Evolutionary conservation across 495 filamentous ascomycete genomes (phyloP).

Genomic region (Aspergillus saccharolyticus): DNA sequence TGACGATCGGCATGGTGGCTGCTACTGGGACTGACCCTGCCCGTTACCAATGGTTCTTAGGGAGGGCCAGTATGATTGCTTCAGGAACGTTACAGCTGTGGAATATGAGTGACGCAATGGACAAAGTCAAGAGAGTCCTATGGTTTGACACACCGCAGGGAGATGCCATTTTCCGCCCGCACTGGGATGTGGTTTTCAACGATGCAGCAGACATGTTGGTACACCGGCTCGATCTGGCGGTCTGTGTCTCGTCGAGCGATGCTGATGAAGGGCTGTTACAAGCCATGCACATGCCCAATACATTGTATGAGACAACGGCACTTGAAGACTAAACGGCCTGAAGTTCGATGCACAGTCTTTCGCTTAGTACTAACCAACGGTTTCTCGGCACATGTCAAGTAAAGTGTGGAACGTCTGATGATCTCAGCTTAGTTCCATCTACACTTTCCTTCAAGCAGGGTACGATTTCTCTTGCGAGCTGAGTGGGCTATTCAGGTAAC

Average conservation of each 20-base stretch:
- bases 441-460: too few species aligned
- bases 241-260: not conserved
- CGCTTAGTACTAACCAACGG: too few species aligned
- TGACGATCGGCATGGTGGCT: conserved; percentile 36
- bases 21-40: conserved; percentile 21
- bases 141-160: conserved; percentile 28
- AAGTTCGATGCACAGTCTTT: too few species aligned
- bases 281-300: not conserved
- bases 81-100: conserved; percentile 16
- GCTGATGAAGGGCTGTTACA: not conserved
- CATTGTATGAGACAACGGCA: too few species aligned
- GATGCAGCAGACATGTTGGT: not conserved
- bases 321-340: not conserved
- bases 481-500: too few species aligned
- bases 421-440: too few species aligned
- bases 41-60: conserved; percentile 28
- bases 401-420: too few species aligned
- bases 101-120: conserved; percentile 22
- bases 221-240: not conserved
- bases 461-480: too few species aligned
- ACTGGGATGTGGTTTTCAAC: conserved; percentile 22
- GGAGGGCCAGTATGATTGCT: conserved; percentile 12
- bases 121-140: conserved; percentile 26
- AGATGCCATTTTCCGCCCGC: conserved; percentile 22
- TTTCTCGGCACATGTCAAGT: too few species aligned